A percentile compares a stretch with the other conserved stretches of the same genome.
Evolutionary conservation across 2,329 filamentous ascomycete species (phyloP).

Genomic region (Colletotrichum sp.): DNA sequence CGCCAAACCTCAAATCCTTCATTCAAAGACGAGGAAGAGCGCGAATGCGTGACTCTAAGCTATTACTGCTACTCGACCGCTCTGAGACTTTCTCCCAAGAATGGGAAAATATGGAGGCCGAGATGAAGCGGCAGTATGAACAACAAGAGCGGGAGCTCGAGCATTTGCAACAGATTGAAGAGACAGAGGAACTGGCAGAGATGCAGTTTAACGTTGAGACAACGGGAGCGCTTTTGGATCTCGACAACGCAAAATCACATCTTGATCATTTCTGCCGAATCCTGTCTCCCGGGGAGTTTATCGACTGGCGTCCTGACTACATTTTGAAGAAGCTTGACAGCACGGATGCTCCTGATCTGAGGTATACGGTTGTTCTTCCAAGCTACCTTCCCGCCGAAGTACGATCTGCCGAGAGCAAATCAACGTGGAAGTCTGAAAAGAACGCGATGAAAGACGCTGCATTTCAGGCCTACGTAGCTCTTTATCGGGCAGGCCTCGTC

Average conservation of each 20-base stretch:
- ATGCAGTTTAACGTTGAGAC: constrained; percentile 40
- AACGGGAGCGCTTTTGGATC: constrained; percentile 69
- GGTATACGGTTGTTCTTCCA: constrained; percentile 73
- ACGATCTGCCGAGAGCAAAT: constrained; percentile 55
- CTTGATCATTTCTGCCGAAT: constrained; percentile 81
- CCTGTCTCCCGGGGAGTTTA: constrained; percentile 62
- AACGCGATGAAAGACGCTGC: constrained; percentile 82
- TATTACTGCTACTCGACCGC: constrained; percentile 51
- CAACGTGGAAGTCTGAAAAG: constrained; percentile 72
- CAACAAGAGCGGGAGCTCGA: constrained; percentile 62
- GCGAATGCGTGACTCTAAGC: constrained; percentile 53
- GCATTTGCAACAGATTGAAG: constrained; percentile 53
- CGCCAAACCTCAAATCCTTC: constrained; percentile 58
- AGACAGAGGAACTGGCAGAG: constrained; percentile 31
- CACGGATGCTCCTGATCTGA: constrained; percentile 36
- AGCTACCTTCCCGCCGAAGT: constrained; percentile 68
- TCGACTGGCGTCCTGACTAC: constrained; percentile 73
- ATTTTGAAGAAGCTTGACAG: constrained; percentile 48
- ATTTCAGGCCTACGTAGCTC: constrained; percentile 76
- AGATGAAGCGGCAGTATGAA: constrained; percentile 75
- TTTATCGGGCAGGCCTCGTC: constrained; percentile 75
- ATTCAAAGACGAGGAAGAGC: constrained; percentile 63
- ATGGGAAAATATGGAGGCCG: constrained; percentile 72
- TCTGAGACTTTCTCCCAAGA: constrained; percentile 35
- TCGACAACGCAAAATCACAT: constrained; percentile 77